Evolutionary conservation across 2,329 filamentous ascomycete genomes (phyloP).

Genomic region (Colletotrichum horii): DNA sequence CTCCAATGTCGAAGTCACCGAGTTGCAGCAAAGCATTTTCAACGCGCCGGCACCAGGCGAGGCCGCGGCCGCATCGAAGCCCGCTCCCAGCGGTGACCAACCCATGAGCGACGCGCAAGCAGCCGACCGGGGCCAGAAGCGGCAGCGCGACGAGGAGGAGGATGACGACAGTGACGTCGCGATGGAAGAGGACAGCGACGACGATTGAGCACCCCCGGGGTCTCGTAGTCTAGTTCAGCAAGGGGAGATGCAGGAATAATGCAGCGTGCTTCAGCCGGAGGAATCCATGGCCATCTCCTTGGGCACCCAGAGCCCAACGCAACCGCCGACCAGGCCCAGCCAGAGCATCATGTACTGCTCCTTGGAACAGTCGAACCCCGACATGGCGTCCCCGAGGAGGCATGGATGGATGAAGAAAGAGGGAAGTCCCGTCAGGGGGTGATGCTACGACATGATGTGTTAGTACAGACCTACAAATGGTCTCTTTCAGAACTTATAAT

Average conservation of each 20-base stretch:
- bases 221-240: neutral
- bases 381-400: constrained; percentile 82
- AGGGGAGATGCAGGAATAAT: neutral
- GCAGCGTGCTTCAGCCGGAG: constrained; percentile 8
- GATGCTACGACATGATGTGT: constrained; percentile 62
- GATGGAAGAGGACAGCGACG: constrained; percentile 75
- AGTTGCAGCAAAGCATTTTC: constrained; percentile 82
- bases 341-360: constrained; percentile 83
- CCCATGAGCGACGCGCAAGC: constrained; percentile 56
- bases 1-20: constrained; percentile 68
- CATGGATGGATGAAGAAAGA: constrained; percentile 95
- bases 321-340: constrained; percentile 85
- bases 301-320: constrained; percentile 80
- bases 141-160: constrained; percentile 69
- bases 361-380: constrained; percentile 63
- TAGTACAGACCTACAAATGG: constrained; percentile 26
- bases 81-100: constrained; percentile 51
- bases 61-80: constrained; percentile 48
- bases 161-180: constrained; percentile 74
- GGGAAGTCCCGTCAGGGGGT: constrained; percentile 79
- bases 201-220: constrained; percentile 56
- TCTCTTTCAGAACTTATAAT: constrained; percentile 30
- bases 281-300: constrained; percentile 61
- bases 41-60: constrained; percentile 65
- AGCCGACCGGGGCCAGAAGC: constrained; percentile 70